A percentile compares a stretch with the other conserved stretches of the same genome.
phyloP scores from a whole-genome alignment of 371 early-diverging fungal genomes.

The Entomophthora muscae region DNA sequence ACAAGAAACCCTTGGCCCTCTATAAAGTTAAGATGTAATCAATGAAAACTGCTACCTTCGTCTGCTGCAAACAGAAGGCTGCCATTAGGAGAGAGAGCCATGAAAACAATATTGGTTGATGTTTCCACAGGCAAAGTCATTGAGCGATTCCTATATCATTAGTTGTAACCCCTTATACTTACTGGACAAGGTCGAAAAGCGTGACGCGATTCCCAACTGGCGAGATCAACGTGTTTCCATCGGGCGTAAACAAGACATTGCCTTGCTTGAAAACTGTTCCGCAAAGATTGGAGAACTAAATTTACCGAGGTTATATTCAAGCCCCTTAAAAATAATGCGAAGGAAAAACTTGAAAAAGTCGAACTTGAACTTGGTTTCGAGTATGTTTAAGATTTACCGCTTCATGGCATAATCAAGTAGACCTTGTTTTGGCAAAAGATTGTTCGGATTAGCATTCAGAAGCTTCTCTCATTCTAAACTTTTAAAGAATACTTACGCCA shows the following conservation, averaged over 20 bases:
- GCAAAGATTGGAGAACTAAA: slow-evolving; percentile 84
- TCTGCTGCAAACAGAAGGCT: slow-evolving; percentile 76
- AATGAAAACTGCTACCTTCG: slow-evolving; percentile 55
- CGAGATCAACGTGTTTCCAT: slow-evolving; percentile 81
- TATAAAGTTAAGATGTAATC: slow-evolving; percentile 12
- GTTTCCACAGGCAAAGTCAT: slow-evolving; percentile 86
- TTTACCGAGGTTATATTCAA: too few relatives aligned
- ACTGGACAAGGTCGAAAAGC: slow-evolving; percentile 88
- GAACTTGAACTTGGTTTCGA: too few relatives aligned
- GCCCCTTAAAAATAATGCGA: too few relatives aligned
- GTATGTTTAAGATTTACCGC: too few relatives aligned
- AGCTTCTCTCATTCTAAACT: too few relatives aligned
- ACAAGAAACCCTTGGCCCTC: slow-evolving; percentile 79
- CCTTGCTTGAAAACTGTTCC: slow-evolving; percentile 93
- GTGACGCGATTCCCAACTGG: slow-evolving; percentile 94
- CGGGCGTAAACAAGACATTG: slow-evolving; percentile 86
- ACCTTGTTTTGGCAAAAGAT: too few relatives aligned
- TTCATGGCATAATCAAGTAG: too few relatives aligned
- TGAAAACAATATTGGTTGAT: slow-evolving; percentile 64
- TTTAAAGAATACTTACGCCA: too few relatives aligned
- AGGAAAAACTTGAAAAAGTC: too few relatives aligned
- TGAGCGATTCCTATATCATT: slow-evolving; percentile 54
- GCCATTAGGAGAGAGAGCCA: slow-evolving; percentile 83
- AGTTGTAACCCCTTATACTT: slow-evolving; percentile 13
- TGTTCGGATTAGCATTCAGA: too few relatives aligned